Evolutionary conservation across 2,329 filamentous ascomycete species (phyloP), one percentile per base, ranked within the genome.

Genomic region (Mollisia scopiformis): DNA sequence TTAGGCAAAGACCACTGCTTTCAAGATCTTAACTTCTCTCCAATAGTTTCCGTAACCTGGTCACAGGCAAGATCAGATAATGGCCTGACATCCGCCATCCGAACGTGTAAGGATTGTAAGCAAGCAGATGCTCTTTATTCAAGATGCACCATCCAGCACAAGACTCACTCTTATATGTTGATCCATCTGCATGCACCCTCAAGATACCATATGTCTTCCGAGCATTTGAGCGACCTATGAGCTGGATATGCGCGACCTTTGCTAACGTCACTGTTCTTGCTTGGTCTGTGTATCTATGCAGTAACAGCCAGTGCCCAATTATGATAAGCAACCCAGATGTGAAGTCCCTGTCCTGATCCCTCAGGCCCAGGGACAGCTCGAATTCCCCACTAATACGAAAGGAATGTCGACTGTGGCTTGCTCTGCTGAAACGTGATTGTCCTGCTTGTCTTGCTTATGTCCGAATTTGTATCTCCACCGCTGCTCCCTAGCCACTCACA

Each of bases 351-450:
- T 43, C n/a, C 39, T 21, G 39, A 23, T 43, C 39, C 39, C 23
- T 37, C 33, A 37, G 39, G n/a, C 21, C 16, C 39, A 39, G n/a
- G 11, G 31, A 13, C 11, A 13, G 47, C 19, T 39, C 30, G 19
- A n/a, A 57, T 47, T 30, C 37, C 19, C 37, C 37, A 39, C 37
- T 43, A 2, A 43, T 8, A 43, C n/a, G 23, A 49, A 28, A 54
- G 41, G 41, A 30, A 55, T 59, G 57, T 50, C 57, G 57, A 59
- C 57, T 50, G 57, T 59, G 57, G 57, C 57, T 59, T 59, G 49
- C 37, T 28, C 4, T 47, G 13, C 54, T 56, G 41, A 56, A 56
- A 56, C 54, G 30, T 49, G 49, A 51, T 33, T 31, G 49, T 51
- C 47, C n/a, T n/a, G n/a, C n/a, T n/a, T n/a, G n/a, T n/a, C n/a